Conservation (phyloP, 371 early-diverging fungal species). For the Mucor mucedo region DNA sequence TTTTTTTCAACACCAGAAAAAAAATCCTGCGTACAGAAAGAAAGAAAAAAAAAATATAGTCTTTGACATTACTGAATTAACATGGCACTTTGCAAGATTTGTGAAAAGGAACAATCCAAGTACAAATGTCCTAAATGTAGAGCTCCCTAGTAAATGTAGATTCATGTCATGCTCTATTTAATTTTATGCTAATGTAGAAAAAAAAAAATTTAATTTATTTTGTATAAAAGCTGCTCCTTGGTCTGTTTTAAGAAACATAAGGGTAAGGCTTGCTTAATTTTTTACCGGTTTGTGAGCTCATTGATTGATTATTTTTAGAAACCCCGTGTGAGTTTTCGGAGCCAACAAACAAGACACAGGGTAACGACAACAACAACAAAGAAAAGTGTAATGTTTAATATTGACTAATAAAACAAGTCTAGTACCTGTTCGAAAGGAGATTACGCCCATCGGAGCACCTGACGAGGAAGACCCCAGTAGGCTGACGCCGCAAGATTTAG, state of each 20-base stretch:
- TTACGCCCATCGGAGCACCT: slow-evolving; percentile 21
- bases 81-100: slow-evolving; percentile 40
- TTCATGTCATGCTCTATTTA: neutral
- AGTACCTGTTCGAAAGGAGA: slow-evolving; percentile 19
- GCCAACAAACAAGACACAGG: neutral
- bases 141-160: slow-evolving; percentile 38
- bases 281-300: no score
- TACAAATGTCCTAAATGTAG: slow-evolving; percentile 52
- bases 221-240: slow-evolving; percentile 38
- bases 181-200: neutral
- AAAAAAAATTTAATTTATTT: neutral
- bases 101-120: slow-evolving; percentile 34
- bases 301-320: slow-evolving; percentile 10
- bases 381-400: no score
- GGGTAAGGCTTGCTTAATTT: slow-evolving; percentile 18
- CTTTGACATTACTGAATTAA: neutral
- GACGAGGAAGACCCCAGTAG: slow-evolving; percentile 43
- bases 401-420: slow-evolving; percentile 1
- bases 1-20: neutral
- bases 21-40: neutral
- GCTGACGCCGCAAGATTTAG: slow-evolving; percentile 27
- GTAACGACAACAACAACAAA: neutral
- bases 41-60: neutral
- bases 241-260: slow-evolving; percentile 50
- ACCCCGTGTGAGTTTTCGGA: slow-evolving; percentile 21